A percentile compares a stretch with the other conserved stretches of the same genome.
phyloP scores from a whole-genome alignment of 148 eudicot species.

The Arctostaphylos glauca region DNA sequence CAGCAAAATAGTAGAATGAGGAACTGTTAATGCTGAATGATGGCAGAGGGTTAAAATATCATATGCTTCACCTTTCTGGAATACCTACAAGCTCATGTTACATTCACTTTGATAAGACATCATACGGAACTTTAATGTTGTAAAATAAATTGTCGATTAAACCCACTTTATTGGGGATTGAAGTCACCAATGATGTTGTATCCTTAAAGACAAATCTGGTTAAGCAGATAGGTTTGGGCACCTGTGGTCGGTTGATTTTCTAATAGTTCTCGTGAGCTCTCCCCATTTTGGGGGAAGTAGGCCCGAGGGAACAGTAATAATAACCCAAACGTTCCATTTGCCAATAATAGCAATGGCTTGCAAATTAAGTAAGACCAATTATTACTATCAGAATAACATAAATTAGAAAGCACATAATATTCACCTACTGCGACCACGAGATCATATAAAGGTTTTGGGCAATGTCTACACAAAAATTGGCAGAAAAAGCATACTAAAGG shows the following conservation, averaged over 20 bases:
- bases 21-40: neutral
- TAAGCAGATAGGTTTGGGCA: neutral
- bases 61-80: neutral
- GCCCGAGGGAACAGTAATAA: too few species aligned
- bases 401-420: neutral
- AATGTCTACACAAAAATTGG: neutral
- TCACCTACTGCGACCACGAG: neutral
- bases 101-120: neutral
- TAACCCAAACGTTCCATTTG: neutral
- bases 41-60: neutral
- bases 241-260: too few species aligned
- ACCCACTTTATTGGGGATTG: neutral
- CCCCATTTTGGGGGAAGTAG: too few species aligned
- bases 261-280: too few species aligned
- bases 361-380: neutral
- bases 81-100: neutral
- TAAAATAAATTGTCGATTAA: neutral
- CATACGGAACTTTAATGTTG: neutral
- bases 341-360: neutral
- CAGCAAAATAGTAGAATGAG: neutral
- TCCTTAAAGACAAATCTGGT: neutral
- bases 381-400: neutral
- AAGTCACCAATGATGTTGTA: neutral
- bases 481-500: neutral
- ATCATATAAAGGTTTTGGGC: neutral